Base-by-base conservation (phyloP, 768 basidiomycete species). In the Macrolepiota fuliginosa region DNA sequence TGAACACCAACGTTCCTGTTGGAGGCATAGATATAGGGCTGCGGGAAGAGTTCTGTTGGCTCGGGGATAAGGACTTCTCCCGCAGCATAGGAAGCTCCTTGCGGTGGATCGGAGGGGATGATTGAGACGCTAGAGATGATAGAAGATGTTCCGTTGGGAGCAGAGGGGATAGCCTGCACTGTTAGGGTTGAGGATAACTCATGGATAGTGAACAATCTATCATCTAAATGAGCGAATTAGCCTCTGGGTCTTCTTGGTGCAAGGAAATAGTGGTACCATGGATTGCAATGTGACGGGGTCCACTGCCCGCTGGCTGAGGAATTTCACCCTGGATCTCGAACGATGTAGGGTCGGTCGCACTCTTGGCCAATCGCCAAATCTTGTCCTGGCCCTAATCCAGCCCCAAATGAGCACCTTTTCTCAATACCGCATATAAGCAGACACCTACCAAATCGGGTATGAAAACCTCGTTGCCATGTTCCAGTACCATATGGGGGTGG, bases 401-500 rank as follows among this genome's bases (percentile, higher is more conserved):
- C 7, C 25, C n/a, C 11, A 45, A 42, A 29, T 49, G 45, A 66
- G 37, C 58, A n/a, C 19, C 22, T 12, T 25, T 17, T n/a, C 51
- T 24, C 11, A 27, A 19, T 51, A 50, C 45, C 54, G 42, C 39
- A 19, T 10, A 29, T 36, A 58, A 37, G 62, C 25, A 50, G 22
- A 32, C 2, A 70, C 81, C 56, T 57, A 88, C 88, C 69, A 89
- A 74, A 72, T 89, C 89, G 0, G 88, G 82, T 7, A 90, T 76
- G 64, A 90, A 78, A 9, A 91, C 67, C 65, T 90, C 88, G 7
- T 67, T 68, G 4, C 76, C 75, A 66, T 84, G 75, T 71, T 87
- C 79, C 32, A 86, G 70, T 0, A 81, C 77, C 86, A 87, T 86
- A 68, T 90, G 89, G 11, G 89, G 88, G 69, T 88, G 82, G 1